Conservation (phyloP, 495 filamentous ascomycete species). For the Aspergillus sclerotioniger region DNA sequence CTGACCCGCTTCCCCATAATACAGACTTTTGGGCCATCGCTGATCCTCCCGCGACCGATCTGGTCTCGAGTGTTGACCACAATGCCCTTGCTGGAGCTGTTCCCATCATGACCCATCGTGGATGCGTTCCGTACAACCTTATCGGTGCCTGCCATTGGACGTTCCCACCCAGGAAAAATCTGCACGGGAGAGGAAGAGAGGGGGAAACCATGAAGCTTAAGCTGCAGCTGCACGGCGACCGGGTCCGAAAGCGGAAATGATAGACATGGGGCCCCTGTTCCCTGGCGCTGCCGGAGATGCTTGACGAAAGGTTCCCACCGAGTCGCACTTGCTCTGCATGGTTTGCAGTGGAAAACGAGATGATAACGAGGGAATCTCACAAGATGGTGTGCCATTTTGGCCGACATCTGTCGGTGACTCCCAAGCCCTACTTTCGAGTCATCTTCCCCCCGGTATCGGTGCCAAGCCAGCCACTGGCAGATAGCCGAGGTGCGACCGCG, state of each 20-base stretch:
- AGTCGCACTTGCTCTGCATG: too few relatives aligned
- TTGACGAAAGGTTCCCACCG: too few relatives aligned
- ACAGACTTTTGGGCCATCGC: background rate
- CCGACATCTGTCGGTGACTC: background rate
- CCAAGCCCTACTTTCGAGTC: background rate
- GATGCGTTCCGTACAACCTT: too few relatives aligned
- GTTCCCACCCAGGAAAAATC: background rate
- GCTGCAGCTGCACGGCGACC: background rate
- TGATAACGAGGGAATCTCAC: too few relatives aligned
- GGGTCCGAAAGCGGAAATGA: background rate
- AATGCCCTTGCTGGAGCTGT: background rate
- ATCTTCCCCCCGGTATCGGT: background rate
- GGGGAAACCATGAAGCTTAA: background rate
- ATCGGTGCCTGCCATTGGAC: background rate
- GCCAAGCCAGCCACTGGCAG: background rate
- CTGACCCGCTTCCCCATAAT: slow-evolving; percentile 5
- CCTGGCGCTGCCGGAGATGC: background rate
- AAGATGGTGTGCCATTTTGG: too few relatives aligned
- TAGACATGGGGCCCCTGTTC: background rate
- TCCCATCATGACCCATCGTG: too few relatives aligned
- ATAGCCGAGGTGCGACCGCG: background rate
- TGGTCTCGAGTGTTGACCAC: background rate
- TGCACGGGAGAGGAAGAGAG: background rate
- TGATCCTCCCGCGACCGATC: background rate
- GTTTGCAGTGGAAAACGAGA: too few relatives aligned